These are phyloP conservation scores for Backusella sp. DNA, from an alignment of 192 early-diverging fungal genomes.

Conservation along the genomic window DNA sequence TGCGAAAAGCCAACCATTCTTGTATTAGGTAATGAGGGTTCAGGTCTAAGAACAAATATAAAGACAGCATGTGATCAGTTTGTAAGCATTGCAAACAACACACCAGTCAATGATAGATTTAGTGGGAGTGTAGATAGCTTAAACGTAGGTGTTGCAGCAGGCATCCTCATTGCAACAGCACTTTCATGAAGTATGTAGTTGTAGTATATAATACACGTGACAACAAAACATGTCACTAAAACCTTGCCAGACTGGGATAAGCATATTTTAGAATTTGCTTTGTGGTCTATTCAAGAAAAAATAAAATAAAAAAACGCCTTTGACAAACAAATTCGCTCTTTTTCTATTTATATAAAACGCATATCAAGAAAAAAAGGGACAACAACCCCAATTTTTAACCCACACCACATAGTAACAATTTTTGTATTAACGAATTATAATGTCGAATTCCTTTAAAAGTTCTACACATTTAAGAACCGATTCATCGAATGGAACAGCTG, in stretches of 20 bases:
- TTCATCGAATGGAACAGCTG: neutral
- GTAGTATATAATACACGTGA: neutral
- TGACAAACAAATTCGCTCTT: neutral
- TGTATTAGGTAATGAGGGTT: conserved; percentile 69
- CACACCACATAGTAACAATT: neutral
- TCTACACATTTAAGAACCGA: neutral
- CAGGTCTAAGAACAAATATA: conserved; percentile 57
- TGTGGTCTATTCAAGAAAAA: too few species aligned
- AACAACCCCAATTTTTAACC: neutral
- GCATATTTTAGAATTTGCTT: too few species aligned
- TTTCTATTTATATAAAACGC: neutral
- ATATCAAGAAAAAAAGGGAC: neutral
- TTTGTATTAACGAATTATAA: neutral
- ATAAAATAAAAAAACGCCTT: too few species aligned
- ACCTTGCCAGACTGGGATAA: neutral
- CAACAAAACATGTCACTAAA: neutral
- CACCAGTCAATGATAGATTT: neutral
- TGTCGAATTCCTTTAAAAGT: neutral
- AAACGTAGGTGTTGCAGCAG: conserved; percentile 43
- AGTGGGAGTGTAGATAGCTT: conserved; percentile 33
- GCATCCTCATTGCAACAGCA: conserved; percentile 22
- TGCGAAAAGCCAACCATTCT: conserved; percentile 43
- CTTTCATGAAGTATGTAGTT: neutral
- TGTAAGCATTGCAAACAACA: conserved; percentile 46
- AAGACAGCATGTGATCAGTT: conserved; percentile 55